Base-by-base conservation (phyloP, 768 basidiomycete species). In the Boletus rufocinnamomeus region DNA sequence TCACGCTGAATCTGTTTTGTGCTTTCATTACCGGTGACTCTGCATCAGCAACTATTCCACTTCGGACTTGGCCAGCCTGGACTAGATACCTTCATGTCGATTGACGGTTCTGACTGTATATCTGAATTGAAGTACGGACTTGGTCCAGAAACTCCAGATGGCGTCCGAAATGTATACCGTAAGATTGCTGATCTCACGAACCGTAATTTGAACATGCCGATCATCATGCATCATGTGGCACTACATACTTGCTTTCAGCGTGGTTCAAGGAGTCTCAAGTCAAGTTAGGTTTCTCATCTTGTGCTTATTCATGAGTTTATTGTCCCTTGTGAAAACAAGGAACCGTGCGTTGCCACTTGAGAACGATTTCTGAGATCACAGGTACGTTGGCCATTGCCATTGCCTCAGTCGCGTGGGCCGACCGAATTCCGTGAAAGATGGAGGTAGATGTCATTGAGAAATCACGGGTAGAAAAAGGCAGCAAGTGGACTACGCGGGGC, bases 71-170 rank as follows among this genome's bases (percentile, higher is more conserved):
- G 46, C 19, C 16, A 43, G 35, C 25, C 11, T 16, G 50, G n/a
- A 56, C 16, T 60, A 68, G 54, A 68, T 70, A 70, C 69, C 63
- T 50, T 52, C 34, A 17, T 52, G 25, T 44, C 47, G 19, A 50
- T 43, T 44, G 38, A 52, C 46, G 30, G 47, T 44, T 30, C 34
- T 41, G 44, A 38, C 16, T 35, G 45, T 34, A 41, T 27, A 50
- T 54, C 43, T 28, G 50, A 43, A 35, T 21, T 52, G 46, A 52
- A 13, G n/a, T n/a, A n/a, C 8, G 25, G 38, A 46, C 13, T 13
- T 10, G 34, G 27, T 30, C 23, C 56, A 28, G 30, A 14, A 19
- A n/a, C 17, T 23, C 51, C 6, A 21, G 30, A 43, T 25, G 35
- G 21, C 13, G 13, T 38, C 14, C n/a, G n/a, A n/a, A 28, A 30